A percentile compares a stretch with the other conserved stretches of the same genome.
Evolutionary conservation across 2,329 filamentous ascomycete species (phyloP).

Genomic region (Fusarium dimerum): DNA sequence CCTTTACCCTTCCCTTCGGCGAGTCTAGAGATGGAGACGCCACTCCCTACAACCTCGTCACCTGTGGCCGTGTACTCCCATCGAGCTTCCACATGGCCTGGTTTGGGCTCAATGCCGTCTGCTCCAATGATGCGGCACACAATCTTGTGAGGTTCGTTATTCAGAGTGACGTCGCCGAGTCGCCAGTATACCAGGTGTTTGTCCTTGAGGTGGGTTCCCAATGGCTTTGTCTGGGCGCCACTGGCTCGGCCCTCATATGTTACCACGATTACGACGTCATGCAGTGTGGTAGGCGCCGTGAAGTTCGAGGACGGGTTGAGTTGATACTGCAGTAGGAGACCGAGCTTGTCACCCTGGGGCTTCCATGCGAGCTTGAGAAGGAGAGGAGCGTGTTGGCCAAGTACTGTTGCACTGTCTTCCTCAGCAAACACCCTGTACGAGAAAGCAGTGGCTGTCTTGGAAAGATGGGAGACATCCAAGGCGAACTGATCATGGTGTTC

Average conservation of each 20-base stretch:
- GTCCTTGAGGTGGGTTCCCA: slow-evolving; percentile 77
- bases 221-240: slow-evolving; percentile 74
- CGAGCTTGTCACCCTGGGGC: slow-evolving; percentile 80
- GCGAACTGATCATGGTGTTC: slow-evolving; percentile 78
- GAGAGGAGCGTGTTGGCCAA: slow-evolving; percentile 67
- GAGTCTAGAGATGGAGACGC: slow-evolving; percentile 64
- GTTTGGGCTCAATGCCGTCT: slow-evolving; percentile 67
- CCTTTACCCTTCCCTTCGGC: slow-evolving; percentile 53
- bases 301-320: slow-evolving; percentile 70
- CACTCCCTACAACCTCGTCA: slow-evolving; percentile 51
- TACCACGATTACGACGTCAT: slow-evolving; percentile 74
- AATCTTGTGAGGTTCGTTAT: slow-evolving; percentile 69
- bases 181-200: slow-evolving; percentile 80
- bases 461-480: slow-evolving; percentile 71
- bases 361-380: slow-evolving; percentile 79
- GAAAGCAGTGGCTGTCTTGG: slow-evolving; percentile 78
- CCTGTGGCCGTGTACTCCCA: slow-evolving; percentile 65
- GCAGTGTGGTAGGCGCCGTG: slow-evolving; percentile 46
- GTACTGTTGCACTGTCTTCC: slow-evolving; percentile 45
- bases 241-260: slow-evolving; percentile 69
- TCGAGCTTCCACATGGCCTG: slow-evolving; percentile 77
- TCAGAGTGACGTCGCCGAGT: slow-evolving; percentile 71
- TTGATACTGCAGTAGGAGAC: slow-evolving; percentile 80
- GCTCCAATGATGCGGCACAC: slow-evolving; percentile 78
- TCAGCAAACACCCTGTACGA: slow-evolving; percentile 87